phyloP scores from a whole-genome alignment of 139 green algal species.

The Coelastrella sp. region DNA sequence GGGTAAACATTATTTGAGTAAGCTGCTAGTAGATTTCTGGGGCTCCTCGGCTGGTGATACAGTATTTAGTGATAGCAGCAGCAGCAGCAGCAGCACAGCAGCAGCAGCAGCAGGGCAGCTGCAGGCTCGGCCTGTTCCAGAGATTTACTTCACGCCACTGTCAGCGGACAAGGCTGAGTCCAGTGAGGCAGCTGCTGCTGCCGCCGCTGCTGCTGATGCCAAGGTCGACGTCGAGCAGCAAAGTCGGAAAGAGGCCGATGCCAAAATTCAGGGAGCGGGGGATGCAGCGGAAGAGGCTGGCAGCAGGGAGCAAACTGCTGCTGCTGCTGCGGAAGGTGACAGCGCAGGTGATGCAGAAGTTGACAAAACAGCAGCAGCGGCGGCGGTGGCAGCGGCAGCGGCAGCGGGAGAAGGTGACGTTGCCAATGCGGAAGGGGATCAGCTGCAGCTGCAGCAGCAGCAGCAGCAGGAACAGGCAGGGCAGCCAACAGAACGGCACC shows the following conservation, averaged over 20 bases:
- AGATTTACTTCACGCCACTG: constrained; percentile 23
- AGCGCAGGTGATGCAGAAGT: background rate
- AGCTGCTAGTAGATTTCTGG: constrained; percentile 9
- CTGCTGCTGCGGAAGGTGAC: background rate
- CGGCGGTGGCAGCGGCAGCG: constrained; percentile 43
- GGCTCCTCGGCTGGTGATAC: background rate
- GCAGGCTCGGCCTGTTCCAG: background rate
- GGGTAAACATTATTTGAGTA: background rate
- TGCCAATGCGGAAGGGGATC: background rate
- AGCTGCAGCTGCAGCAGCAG: background rate
- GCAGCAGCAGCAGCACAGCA: constrained; percentile 13
- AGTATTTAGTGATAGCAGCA: background rate
- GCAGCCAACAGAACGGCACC: background rate
- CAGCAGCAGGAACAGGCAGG: constrained; percentile 8
- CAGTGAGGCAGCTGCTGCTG: background rate
- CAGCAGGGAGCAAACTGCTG: background rate
- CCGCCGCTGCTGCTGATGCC: background rate
- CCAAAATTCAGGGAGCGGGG: background rate
- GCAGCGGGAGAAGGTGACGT: constrained; percentile 6
- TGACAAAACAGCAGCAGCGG: background rate
- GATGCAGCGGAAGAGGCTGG: background rate
- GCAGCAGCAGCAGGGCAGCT: background rate
- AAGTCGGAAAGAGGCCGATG: background rate
- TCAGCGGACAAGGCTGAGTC: constrained; percentile 13
- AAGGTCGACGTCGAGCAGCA: background rate